Conservation (phyloP, 768 basidiomycete species). For the Fibroporia radiculosa region DNA sequence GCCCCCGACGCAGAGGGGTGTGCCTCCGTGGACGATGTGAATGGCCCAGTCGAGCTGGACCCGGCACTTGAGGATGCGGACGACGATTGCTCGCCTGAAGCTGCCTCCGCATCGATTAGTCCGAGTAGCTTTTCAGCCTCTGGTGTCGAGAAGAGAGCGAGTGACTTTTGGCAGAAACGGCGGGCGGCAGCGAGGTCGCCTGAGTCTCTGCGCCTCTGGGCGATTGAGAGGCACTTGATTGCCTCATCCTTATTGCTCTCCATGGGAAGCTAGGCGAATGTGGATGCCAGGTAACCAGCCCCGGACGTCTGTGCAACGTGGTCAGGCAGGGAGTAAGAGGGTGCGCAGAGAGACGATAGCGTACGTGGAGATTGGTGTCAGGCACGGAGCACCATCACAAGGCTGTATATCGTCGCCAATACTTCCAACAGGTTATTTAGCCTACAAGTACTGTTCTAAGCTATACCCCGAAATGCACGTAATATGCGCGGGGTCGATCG, state of each 20-base stretch:
- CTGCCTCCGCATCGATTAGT: conserved; percentile 51
- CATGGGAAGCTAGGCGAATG: conserved; percentile 34
- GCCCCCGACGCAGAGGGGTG: conserved; percentile 70
- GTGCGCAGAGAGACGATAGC: not conserved
- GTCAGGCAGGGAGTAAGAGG: not conserved
- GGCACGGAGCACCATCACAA: not conserved
- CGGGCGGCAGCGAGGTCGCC: conserved; percentile 72
- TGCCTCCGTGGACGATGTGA: conserved; percentile 48
- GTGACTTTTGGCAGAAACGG: conserved; percentile 86
- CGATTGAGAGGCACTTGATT: conserved; percentile 70
- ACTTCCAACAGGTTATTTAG: too few species aligned
- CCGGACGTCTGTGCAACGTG: not conserved
- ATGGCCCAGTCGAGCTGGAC: conserved; percentile 31
- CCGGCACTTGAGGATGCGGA: conserved; percentile 29
- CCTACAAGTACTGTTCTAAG: too few species aligned
- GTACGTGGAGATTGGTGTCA: not conserved
- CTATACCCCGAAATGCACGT: not conserved
- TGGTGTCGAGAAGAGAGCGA: conserved; percentile 71
- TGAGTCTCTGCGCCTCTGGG: conserved; percentile 63
- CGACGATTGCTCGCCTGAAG: conserved; percentile 29
- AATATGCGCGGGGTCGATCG: not conserved
- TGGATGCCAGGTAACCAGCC: not conserved
- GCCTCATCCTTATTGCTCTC: conserved; percentile 92
- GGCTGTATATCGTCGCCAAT: too few species aligned
- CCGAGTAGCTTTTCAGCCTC: conserved; percentile 65